These are phyloP conservation scores for Scheffersomyces coipomensis DNA, from an alignment of 805 yeast genomes.

Conservation along the genomic window DNA sequence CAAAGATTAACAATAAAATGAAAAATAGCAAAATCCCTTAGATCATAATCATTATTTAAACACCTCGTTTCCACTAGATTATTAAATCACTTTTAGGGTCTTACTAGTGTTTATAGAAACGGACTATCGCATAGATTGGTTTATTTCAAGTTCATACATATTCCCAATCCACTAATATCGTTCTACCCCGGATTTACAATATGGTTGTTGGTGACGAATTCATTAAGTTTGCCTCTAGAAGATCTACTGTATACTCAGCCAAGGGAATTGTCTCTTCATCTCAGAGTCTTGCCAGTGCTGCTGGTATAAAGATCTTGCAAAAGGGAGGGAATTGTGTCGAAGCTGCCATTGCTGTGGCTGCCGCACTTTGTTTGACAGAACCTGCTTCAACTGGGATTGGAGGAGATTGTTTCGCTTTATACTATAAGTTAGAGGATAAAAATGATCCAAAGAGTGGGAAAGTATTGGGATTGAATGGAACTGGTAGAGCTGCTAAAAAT, in stretches of 20 bases:
- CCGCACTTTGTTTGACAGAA: constrained; percentile 54
- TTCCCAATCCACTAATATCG: too few species aligned
- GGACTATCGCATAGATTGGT: too few species aligned
- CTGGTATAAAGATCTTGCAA: constrained; percentile 63
- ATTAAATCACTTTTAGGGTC: too few species aligned
- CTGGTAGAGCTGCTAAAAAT: constrained; percentile 64
- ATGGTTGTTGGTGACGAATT: constrained; percentile 12
- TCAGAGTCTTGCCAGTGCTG: constrained; percentile 75
- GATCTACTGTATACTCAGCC: constrained; percentile 73
- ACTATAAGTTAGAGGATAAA: constrained; percentile 48
- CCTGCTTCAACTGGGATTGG: constrained; percentile 66
- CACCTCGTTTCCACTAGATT: too few species aligned
- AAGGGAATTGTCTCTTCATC: constrained; percentile 74
- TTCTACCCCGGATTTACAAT: too few species aligned
- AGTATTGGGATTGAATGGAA: constrained; percentile 71
- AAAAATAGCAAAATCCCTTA: too few species aligned
- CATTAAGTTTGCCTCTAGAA: constrained; percentile 48
- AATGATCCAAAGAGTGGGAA: constrained; percentile 15
- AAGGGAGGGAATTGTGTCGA: constrained; percentile 75
- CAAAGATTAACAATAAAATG: too few species aligned
- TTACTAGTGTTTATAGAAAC: too few species aligned
- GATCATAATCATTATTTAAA: too few species aligned
- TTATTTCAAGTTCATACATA: too few species aligned
- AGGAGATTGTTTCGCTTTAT: constrained; percentile 67
- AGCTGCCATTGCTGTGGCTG: constrained; percentile 60